Base-by-base conservation (phyloP, 306 rosid genomes). In the Casuarina equisetifolia region DNA sequence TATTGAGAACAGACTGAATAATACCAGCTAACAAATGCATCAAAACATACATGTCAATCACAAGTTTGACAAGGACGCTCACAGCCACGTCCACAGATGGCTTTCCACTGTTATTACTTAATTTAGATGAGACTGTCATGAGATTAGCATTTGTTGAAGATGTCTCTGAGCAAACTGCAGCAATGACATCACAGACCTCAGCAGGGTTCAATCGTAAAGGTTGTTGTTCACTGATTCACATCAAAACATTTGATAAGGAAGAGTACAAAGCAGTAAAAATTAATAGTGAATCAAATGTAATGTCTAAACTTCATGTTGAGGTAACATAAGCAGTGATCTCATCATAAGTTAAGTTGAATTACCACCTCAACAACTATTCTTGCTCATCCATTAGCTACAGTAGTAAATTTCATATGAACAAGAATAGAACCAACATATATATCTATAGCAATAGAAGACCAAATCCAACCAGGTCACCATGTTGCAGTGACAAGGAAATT, bases 41-140 rank as follows among this genome's bases (percentile, higher is more conserved):
- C 17, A 73, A 67, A 82, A 87, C 99, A 84, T 96, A 96, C 99
- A 96, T 96, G 96, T 96, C 99, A 86, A 96, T 91, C 17, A 96
- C 89, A 63, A 96, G 94, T 82, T 96, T 96, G 77, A 96, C 89
- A 74, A 96, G 97, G 87, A 96, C 99, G 93, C 99, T 96, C 84
- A 90, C 97, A 74, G 99, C 99, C 82, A 93, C 98, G 82, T 96
- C 99, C 82, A 92, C 90, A 17, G 98, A 92, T 48, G 98, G 97
- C 85, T 86, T 96, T 85, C 97, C 89, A 77, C 90, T 78, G 79
- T 79, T 88, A 82, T 82, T 91, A 87, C 80, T 83, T 79, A 92
- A 88, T 86, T 90, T 88, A 80, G 89, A 82, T 69, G 99, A 81
- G 79, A 84, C 74, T 74, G 90, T 86, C 84, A 80, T 83, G 57